phyloP scores from a whole-genome alignment of 108 stramenopile species.

The Mayamaea pseudoterrestris region DNA sequence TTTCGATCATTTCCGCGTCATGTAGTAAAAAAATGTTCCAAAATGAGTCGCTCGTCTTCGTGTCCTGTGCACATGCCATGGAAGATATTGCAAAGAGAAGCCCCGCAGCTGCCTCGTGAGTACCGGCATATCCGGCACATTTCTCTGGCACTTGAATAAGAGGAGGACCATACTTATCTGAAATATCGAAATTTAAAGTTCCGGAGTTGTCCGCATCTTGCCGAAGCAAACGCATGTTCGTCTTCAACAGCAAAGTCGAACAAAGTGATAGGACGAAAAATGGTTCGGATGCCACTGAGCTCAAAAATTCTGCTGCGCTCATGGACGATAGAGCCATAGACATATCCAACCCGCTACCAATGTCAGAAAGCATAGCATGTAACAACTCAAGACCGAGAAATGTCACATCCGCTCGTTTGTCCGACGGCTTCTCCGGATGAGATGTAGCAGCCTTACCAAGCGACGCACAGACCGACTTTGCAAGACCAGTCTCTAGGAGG shows the following conservation, averaged over 20 bases:
- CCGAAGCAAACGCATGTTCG: conserved; percentile 18
- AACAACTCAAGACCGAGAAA: conserved; percentile 45
- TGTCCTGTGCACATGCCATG: conserved; percentile 30
- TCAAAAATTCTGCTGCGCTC: conserved; percentile 23
- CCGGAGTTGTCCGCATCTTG: conserved; percentile 13
- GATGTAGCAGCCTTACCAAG: conserved; percentile 17
- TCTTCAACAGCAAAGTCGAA: conserved; percentile 29
- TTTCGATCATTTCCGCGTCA: conserved; percentile 18
- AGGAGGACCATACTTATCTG: conserved; percentile 37
- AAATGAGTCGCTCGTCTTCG: conserved; percentile 24
- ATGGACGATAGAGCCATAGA: no score
- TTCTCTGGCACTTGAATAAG: conserved; percentile 21
- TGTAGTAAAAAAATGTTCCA: conserved; percentile 32
- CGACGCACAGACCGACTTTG: conserved; percentile 15
- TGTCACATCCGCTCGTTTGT: conserved; percentile 13
- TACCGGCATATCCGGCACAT: conserved; percentile 30
- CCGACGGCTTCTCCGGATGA: conserved; percentile 13
- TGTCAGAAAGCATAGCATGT: conserved; percentile 24
- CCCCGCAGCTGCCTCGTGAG: conserved; percentile 26
- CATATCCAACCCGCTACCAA: conserved; percentile 12
- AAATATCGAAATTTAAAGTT: conserved; percentile 8
- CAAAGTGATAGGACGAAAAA: conserved; percentile 31
- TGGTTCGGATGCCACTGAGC: conserved; percentile 24
- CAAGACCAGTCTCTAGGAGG: neutral
- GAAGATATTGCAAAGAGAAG: conserved; percentile 40